Evolutionary conservation across 768 basidiomycete species (phyloP), one percentile per base, ranked within the genome.

Genomic region (Suillus clintonianus): DNA sequence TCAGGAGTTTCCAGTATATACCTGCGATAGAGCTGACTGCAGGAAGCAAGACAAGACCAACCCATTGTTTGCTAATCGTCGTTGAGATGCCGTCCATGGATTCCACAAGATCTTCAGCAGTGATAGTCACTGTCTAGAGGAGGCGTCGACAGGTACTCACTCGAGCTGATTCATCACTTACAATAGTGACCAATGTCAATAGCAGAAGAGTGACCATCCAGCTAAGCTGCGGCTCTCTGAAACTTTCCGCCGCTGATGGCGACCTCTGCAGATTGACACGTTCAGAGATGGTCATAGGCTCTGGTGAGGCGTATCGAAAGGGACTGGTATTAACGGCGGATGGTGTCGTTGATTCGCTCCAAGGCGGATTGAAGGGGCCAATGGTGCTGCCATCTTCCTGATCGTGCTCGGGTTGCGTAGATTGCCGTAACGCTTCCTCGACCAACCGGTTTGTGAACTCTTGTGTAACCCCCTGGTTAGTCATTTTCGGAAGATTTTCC

Each of bases 41-140:
- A 4, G 96, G 96, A 11, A 98, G 83, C 15, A 99, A 73, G 68
- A 99, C 94, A 41, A 98, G 78, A 17, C 89, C 95, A 62, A 96
- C 83, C 89, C 94, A 99, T 73, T 95, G 91, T 67, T 92, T 91
- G 71, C 86, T 89, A 65, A 99, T 86, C 4, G 80, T 81, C 22
- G 70, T 77, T 1, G 90, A 89, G 60, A 97, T 80, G 43, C 86
- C 88, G 71, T 94, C 86, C 86, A 97, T 93, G 9, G 91, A 88
- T 70, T 86, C 88, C 9, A 98, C 94, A 17, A 98, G 80, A 76
- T 82, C 86, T 68, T 90, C 89, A 11, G 89, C 89, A 7, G 83
- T 88, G 62, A 90, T 72, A 13, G 86, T 82, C 27, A 85, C 86
- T 6, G 87, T 67, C 82, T 85, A 39, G 39, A 54, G 15, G 13